A percentile compares a stretch with the other conserved stretches of the same genome.
Conservation (phyloP, 805 yeast genomes). For the Ogataea haglerorum region DNA sequence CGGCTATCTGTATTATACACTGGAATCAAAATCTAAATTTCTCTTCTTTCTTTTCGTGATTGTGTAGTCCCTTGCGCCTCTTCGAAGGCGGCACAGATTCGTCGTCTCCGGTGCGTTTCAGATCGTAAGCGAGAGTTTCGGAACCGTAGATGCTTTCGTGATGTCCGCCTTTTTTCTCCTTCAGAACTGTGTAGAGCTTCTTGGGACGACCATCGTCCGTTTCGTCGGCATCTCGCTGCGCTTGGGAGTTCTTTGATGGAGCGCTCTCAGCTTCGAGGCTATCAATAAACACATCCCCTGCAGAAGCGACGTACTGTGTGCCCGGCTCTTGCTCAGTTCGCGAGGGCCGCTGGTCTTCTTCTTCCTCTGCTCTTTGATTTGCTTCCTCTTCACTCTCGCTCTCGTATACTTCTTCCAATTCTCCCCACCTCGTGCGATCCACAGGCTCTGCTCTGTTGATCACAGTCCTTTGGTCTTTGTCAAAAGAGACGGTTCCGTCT, state of each 20-base stretch:
- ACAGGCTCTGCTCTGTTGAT: constrained; percentile 25
- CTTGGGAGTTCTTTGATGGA: too few relatives aligned
- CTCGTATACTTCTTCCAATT: constrained; percentile 31
- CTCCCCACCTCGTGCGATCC: constrained; percentile 32
- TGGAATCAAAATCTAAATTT: constrained; percentile 8
- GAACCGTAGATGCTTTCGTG: constrained; percentile 31
- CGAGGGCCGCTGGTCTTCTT: constrained; percentile 7
- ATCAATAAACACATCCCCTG: constrained; percentile 29
- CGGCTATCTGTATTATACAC: not conserved
- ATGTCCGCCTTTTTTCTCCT: constrained; percentile 23
- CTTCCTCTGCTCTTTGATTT: constrained; percentile 19
- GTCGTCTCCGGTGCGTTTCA: constrained; percentile 13
- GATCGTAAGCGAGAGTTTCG: constrained; percentile 26
- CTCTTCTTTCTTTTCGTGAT: constrained; percentile 4
- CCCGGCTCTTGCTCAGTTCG: constrained; percentile 24
- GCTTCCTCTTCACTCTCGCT: constrained; percentile 34
- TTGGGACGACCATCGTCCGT: constrained; percentile 20
- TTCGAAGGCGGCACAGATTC: constrained; percentile 3
- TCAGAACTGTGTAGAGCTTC: constrained; percentile 33
- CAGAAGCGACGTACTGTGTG: constrained; percentile 25
- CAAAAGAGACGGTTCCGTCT: constrained; percentile 34
- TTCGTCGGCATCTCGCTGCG: too few relatives aligned
- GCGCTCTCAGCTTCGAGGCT: constrained; percentile 23
- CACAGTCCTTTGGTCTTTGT: constrained; percentile 12
- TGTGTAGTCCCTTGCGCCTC: constrained; percentile 1